A percentile compares a stretch with the other conserved stretches of the same genome.
Evolutionary conservation across 225 moss, liverwort and hornwort species (phyloP).

Genomic region (Neckera pumila): DNA sequence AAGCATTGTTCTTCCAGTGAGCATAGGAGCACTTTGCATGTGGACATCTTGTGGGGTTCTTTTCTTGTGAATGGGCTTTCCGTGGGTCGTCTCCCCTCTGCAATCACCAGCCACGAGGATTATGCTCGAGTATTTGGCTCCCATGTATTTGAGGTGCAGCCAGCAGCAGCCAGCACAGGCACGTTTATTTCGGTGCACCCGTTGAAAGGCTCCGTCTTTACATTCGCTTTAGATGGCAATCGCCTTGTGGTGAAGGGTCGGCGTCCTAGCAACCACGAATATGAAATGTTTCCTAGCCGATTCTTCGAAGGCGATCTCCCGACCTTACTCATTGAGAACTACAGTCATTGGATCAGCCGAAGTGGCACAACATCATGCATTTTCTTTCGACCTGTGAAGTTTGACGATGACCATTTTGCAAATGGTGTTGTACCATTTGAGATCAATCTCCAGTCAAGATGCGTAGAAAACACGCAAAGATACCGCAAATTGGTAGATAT

Average conservation of each 20-base stretch:
- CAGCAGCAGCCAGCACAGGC: background rate
- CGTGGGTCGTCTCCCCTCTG: conserved; percentile 1
- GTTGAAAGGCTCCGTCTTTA: background rate
- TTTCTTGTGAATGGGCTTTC: conserved; percentile 2
- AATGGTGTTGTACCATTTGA: background rate
- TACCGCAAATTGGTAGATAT: background rate
- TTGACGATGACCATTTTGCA: background rate
- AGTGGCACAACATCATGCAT: background rate
- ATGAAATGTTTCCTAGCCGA: background rate
- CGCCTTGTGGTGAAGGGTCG: conserved; percentile 8
- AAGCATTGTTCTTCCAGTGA: background rate
- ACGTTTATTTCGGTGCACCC: background rate
- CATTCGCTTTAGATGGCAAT: background rate
- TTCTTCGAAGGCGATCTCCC: background rate
- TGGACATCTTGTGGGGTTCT: background rate
- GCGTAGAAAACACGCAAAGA: background rate
- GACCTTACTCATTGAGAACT: background rate
- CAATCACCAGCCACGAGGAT: background rate
- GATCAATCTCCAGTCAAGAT: background rate
- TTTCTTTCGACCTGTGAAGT: conserved; percentile 1
- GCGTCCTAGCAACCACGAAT: background rate
- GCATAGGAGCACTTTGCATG: background rate
- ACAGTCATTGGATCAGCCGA: background rate
- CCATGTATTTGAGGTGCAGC: conserved; percentile 19
- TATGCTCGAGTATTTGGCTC: background rate